Evolutionary conservation across 441 rosid species (phyloP).

Genomic region (Aquilaria agallochum): DNA sequence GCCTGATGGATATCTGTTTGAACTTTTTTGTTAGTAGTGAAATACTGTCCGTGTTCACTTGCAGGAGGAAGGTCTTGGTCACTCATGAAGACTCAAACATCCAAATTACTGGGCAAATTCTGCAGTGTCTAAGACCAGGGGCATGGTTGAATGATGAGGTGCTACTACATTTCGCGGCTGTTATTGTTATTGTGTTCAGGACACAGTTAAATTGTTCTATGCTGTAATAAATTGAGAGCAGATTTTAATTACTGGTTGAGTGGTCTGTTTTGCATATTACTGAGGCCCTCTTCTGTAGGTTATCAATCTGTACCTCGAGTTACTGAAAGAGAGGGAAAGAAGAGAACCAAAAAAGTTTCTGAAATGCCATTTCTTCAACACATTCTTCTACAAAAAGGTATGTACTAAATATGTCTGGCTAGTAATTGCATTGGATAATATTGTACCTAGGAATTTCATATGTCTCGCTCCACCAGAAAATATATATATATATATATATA

Average conservation of each 20-base stretch:
- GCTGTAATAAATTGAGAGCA: not conserved
- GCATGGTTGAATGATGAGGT: constrained; percentile 97
- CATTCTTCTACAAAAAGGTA: constrained; percentile 87
- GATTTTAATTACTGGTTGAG: not conserved
- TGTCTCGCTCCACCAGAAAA: no score
- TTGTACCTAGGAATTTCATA: no score
- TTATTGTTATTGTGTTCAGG: not conserved
- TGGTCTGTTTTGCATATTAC: constrained; percentile 15
- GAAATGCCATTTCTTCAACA: constrained; percentile 81
- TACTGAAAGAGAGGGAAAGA: constrained; percentile 82
- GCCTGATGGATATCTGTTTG: not conserved
- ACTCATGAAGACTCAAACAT: constrained; percentile 48
- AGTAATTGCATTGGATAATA: no score
- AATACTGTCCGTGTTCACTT: constrained; percentile 8
- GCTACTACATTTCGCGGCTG: constrained; percentile 1
- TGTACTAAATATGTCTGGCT: constrained; percentile 1
- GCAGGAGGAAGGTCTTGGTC: constrained; percentile 49
- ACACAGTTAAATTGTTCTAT: constrained; percentile 1
- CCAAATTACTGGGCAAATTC: constrained; percentile 53
- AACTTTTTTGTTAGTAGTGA: constrained; percentile 6
- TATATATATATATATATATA: no score
- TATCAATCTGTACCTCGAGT: constrained; percentile 70
- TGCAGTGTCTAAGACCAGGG: constrained; percentile 64
- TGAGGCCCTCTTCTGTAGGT: constrained; percentile 41
- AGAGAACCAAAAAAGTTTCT: constrained; percentile 67